Percentiles rank a stretch among this genome's conserved stretches.
Conservation (phyloP, 2,329 filamentous ascomycete genomes). For the Trichoderma sp. region DNA sequence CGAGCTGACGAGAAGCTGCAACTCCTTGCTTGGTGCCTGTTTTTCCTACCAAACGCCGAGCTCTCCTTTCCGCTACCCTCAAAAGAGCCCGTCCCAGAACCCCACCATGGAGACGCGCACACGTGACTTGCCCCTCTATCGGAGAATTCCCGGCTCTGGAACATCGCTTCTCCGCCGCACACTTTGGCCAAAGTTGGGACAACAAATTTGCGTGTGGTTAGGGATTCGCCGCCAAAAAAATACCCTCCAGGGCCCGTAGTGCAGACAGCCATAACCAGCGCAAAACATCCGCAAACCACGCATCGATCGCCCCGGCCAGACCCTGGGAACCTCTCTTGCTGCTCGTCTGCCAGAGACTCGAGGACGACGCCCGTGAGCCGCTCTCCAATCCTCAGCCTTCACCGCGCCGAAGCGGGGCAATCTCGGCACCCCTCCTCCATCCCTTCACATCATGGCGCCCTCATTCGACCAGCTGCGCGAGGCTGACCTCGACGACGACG, state of each 20-base stretch:
- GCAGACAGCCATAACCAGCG: slow-evolving; percentile 21
- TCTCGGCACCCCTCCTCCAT: slow-evolving; percentile 35
- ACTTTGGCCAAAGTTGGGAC: slow-evolving; percentile 44
- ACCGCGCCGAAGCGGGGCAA: slow-evolving; percentile 42
- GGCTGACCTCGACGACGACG: slow-evolving; percentile 82
- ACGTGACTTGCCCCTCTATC: slow-evolving; percentile 49
- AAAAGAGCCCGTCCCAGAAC: slow-evolving; percentile 8
- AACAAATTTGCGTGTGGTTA: slow-evolving; percentile 44
- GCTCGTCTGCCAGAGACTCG: slow-evolving; percentile 17
- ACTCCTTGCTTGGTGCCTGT: slow-evolving; percentile 34
- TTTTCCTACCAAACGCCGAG: slow-evolving; percentile 28
- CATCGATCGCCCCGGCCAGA: slow-evolving; percentile 6
- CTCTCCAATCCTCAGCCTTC: slow-evolving; percentile 25
- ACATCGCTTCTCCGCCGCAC: slow-evolving; percentile 48
- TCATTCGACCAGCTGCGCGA: slow-evolving; percentile 92
- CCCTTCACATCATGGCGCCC: slow-evolving; percentile 69
- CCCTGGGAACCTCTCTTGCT: background rate
- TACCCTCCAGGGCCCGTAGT: slow-evolving; percentile 6
- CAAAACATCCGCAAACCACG: slow-evolving; percentile 25
- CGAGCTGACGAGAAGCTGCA: slow-evolving; percentile 10
- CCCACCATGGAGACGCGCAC: slow-evolving; percentile 30
- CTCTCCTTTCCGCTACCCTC: slow-evolving; percentile 19
- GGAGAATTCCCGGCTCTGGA: slow-evolving; percentile 39
- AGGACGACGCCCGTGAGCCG: slow-evolving; percentile 25
- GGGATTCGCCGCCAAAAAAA: slow-evolving; percentile 24